Percentiles rank a stretch among this genome's conserved stretches.
Evolutionary conservation across 495 filamentous ascomycete genomes (phyloP).

Genomic region (Melanomma pulvis-pyrius): DNA sequence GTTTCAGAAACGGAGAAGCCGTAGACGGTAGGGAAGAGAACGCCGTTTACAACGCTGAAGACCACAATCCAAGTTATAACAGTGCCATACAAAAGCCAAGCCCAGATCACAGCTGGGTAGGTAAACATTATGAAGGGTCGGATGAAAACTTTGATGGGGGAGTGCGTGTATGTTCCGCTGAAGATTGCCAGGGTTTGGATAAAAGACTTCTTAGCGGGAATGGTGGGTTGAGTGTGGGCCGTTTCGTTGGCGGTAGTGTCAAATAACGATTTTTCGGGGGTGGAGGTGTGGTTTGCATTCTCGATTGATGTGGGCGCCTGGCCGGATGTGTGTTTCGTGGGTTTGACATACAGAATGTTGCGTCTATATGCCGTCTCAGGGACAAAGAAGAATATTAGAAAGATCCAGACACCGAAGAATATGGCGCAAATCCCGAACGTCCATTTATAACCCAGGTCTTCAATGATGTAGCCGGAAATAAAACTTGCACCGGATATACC

Average conservation of each 20-base stretch:
- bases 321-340: too few relatives aligned
- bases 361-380: conserved; percentile 58
- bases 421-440: conserved; percentile 59
- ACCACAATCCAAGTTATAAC: conserved; percentile 59
- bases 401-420: conserved; percentile 53
- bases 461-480: conserved; percentile 44
- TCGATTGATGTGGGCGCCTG: background rate
- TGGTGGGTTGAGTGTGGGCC: background rate
- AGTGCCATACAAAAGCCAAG: conserved; percentile 56
- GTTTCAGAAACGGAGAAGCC: conserved; percentile 55
- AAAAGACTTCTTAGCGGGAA: conserved; percentile 39
- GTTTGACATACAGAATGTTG: background rate
- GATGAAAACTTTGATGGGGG: conserved; percentile 55
- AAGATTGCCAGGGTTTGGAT: conserved; percentile 39
- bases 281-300: background rate
- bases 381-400: conserved; percentile 54
- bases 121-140: conserved; percentile 56
- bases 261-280: background rate
- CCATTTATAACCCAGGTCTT: conserved; percentile 58
- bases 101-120: conserved; percentile 60
- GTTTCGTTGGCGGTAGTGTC: background rate
- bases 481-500: conserved; percentile 45
- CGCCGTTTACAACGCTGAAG: conserved; percentile 55
- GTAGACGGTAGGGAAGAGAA: conserved; percentile 57
- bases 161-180: conserved; percentile 50